Base-by-base conservation (phyloP, 1,284 basidiomycete species). In the Leccinum cinnamomeum region DNA sequence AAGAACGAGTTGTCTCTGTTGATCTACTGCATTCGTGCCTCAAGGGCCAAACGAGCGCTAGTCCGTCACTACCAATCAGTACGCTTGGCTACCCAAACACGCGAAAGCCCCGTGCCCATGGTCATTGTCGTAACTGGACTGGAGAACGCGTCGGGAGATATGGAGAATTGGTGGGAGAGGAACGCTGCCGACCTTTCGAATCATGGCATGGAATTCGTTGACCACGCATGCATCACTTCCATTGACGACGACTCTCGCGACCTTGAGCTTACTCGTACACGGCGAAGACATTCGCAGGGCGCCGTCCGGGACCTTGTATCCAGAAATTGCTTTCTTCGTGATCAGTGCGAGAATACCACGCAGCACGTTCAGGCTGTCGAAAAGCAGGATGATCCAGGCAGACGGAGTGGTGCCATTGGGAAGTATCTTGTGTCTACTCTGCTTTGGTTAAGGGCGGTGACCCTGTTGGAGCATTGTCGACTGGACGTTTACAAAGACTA, bases 161-260 rank as follows among this genome's bases (percentile, higher is more conserved):
- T 77, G 76, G 75, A 77, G 33, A 48, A 59, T 28, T 76, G 75
- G 77, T 78, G 77, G 76, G 25, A 33, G 30, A 68, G 56, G 46
- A 76, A 78, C 18, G 60, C 53, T 10, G 20, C 39, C 7, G 61
- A 65, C 1, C 63, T 74, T 16, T 64, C 60, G 7, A 57, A 56
- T 3, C 48, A 71, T 56, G 64, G 63, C 51, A 67, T 73, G 70
- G 58, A 59, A 6, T 77, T 78, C 33, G 58, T 57, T 57, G 75
- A 69, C 23, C 69, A 76, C 3, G 75, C 70, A 51, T 74, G 72
- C 58, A 70, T 77, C n/a, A 74, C 72, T 14, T 66, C 72, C 18
- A 44, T 73, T 2, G 66, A 67, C 12, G 66, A 75, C 18, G 59
- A 73, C 39, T 60, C 69, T 4, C 28, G 7, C 12, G 72, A 76